Evolutionary conservation across 2,329 filamentous ascomycete genomes (phyloP), one percentile per base, ranked within the genome.

Genomic region (Diplodia seriata): DNA sequence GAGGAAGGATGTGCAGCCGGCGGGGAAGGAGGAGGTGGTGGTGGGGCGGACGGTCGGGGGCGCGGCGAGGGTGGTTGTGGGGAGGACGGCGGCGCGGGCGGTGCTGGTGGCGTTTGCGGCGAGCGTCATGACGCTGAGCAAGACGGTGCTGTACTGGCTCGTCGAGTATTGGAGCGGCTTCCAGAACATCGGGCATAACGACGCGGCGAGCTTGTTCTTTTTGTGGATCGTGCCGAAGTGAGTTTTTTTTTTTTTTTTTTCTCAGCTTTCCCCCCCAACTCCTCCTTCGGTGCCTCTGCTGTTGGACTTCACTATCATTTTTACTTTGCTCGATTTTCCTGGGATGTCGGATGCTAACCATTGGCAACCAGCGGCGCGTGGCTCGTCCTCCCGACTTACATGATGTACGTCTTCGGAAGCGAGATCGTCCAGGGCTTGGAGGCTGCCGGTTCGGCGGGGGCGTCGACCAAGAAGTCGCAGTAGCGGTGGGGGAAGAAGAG

Each of bases 221-320:
- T 77, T 89, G 29, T 92, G 88, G 83, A 85, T 89, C 36, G 78
- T 91, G 69, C 89, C 89, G 38, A 91, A 91, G 87, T 90, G 78
- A 81, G 86, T 80, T 9, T 2, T 23, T 26, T 68, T 4, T 23
- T 23, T 5, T 33, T 2, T 8, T 33, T 23, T 23, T 38, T 26
- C 33, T n/a, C 4, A 4, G 2, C 23, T 5, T 53, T 26, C 7
- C 12, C 50, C 50, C n/a, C 50, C n/a, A 33, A 26, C 23, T 23
- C 8, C 12, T 51, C 14, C 54, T 54, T 49, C 7, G 20, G 26
- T 57, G 26, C 68, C 15, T 18, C 5, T 5, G 15, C 2, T 18
- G 7, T 6, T 43, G 15, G 15, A 15, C 18, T 47, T 47, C 7
- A 7, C 15, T 15, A 9, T 11, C 12, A 18, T 20, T 47, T 47